Base-by-base conservation (phyloP, 305 asterid species). In the Fraxinus paxiana region DNA sequence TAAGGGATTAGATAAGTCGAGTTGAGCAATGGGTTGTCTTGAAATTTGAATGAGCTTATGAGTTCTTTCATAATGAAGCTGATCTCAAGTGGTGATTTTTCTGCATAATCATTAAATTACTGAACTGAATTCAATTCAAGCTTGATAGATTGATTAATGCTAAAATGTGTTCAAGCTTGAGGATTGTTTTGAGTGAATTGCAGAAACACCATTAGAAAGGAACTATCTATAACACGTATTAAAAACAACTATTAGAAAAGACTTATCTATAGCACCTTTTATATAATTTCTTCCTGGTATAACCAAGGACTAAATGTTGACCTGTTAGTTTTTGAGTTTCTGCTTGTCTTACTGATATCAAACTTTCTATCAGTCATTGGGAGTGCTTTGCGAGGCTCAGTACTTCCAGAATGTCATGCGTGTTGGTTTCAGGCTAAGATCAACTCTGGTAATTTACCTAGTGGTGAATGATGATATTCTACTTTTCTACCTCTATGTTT, bases 401-500 rank as follows among this genome's bases (percentile, higher is more conserved):
- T 96, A 96, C 86, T 94, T 92, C 86, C 99, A 96, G 89, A 96
- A 94, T 84, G 97, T 94, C 87, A 92, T 91, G 98, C 99, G 99
- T 74, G 97, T 96, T 77, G 99, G 99, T 74, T 92, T 83, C 90
- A 90, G 98, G 87, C 91, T 96, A 83, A 88, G 97, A 85, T 84
- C 98, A 82, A 96, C 99, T 70, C 90, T 96, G 95, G 99, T 96
- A 92, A 91, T 82, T 79, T 82, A 79, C 78, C 43, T 5, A 15
- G 8, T 24, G 17, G 17, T 65, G 35, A n/a, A 70, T 33, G 43
- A 70, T 70, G 43, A 70, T 12, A 33, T 22, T 2, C 24, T 31
- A 30, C 73, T 33, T 70, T 30, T 70, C 26, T 33, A 15, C 31
- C 65, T 70, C 48, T 46, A 48, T 76, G 41, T 71, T 74, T 63